Evolutionary conservation across 352 stramenopile genomes (phyloP), one percentile per base, ranked within the genome.

Genomic region (Pythium catenulatum): DNA sequence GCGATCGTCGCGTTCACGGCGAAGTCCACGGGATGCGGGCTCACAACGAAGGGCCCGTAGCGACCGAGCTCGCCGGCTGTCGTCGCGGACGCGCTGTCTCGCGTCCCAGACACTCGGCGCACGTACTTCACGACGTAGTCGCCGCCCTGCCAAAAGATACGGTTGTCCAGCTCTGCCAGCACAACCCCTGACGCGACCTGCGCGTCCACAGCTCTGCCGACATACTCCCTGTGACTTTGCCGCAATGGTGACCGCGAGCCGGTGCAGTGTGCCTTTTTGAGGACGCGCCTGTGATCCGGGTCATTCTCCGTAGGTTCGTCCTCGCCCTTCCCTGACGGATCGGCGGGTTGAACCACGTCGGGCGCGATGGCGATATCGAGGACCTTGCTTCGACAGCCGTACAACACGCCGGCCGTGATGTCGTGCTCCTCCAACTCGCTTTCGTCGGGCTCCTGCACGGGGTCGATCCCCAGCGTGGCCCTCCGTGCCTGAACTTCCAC

Each of bases 91-190:
- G n/a, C n/a, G n/a, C n/a, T n/a, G n/a, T n/a, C n/a, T n/a, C n/a
- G n/a, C n/a, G n/a, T n/a, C n/a, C n/a, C n/a, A n/a, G 34, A 68
- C 1, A 39, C 61, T 25, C 80, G 80, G 30, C 92, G 90, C 27
- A 95, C 70, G 41, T 95, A 95, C 75, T 93, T 94, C 5, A 87
- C 91, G 17, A 95, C 87, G 37, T 87, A 95, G 43, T 89, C 88
- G 0, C 91, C 92, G 4, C 92, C 92, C 37, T 87, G 69, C 1
- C 54, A 79, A 54, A 93, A 94, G n/a, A n/a, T n/a, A 5, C 41
- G 81, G 17, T 79, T 75, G 0, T 84, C 90, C 0, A 94, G 66
- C 50, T 74, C 66, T 7, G 56, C 69, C 2, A 65, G 75, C 3
- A 89, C 72, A 50, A 86, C 78, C 8, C 87, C 87, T 1, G 83